Conservation (phyloP, 2,329 filamentous ascomycete species). For the Bertia moriformis region DNA sequence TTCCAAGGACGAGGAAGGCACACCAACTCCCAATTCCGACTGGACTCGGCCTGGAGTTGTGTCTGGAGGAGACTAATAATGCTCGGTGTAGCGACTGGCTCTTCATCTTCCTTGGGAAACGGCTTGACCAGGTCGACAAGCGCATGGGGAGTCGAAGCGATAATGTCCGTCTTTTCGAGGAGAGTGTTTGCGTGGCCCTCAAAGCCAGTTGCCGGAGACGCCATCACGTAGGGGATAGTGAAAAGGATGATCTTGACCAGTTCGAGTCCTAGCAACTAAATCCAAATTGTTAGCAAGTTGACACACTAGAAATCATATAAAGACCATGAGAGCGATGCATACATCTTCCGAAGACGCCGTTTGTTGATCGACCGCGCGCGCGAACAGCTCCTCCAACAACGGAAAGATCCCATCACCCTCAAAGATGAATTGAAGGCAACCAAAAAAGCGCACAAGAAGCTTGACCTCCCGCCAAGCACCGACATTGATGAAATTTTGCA, state of each 20-base stretch:
- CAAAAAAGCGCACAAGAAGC: constrained; percentile 52
- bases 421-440: constrained; percentile 47
- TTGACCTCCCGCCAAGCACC: constrained; percentile 59
- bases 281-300: constrained; percentile 1
- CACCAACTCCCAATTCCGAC: constrained; percentile 40
- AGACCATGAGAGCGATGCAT: too few relatives aligned
- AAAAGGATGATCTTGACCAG: constrained; percentile 61
- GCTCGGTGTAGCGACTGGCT: constrained; percentile 38
- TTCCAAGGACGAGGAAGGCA: constrained; percentile 25
- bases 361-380: constrained; percentile 54
- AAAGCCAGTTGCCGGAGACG: constrained; percentile 39
- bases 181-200: constrained; percentile 40
- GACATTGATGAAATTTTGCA: constrained; percentile 37
- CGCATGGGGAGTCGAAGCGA: constrained; percentile 49
- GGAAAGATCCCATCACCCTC: constrained; percentile 53
- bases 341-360: constrained; percentile 57
- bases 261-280: constrained; percentile 30
- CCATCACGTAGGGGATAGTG: constrained; percentile 55
- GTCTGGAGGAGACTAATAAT: constrained; percentile 50
- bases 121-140: constrained; percentile 54
- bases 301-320: not conserved
- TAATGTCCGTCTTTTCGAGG: constrained; percentile 57
- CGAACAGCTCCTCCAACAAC: constrained; percentile 53
- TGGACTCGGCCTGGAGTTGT: constrained; percentile 45
- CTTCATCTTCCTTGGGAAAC: constrained; percentile 37